These are phyloP conservation scores for Clitopilus passeckerianus DNA, from an alignment of 768 basidiomycete species.

Conservation along the genomic window DNA sequence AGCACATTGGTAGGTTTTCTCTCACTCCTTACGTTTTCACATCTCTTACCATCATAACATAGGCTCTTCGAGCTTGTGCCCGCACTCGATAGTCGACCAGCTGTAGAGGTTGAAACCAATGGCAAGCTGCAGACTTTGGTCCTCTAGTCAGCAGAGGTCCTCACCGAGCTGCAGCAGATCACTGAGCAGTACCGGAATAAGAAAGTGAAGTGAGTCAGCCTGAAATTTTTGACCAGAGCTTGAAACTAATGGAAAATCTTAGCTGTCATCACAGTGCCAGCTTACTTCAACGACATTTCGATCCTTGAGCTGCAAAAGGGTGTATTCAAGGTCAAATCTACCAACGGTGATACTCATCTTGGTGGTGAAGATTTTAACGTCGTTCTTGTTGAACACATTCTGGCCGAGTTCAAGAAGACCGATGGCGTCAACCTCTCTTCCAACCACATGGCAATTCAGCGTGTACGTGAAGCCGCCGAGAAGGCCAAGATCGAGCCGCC, in stretches of 20 bases:
- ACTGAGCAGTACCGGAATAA: slow-evolving; percentile 92
- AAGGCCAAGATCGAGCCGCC: slow-evolving; percentile 99
- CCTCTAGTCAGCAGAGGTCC: slow-evolving; percentile 71
- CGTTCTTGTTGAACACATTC: slow-evolving; percentile 76
- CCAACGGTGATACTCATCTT: slow-evolving; percentile 98
- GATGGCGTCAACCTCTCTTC: slow-evolving; percentile 71
- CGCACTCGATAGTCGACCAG: slow-evolving; percentile 70
- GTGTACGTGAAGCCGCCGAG: slow-evolving; percentile 98
- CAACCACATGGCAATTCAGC: slow-evolving; percentile 97
- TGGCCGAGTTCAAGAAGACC: slow-evolving; percentile 94
- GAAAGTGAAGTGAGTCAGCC: slow-evolving; percentile 77
- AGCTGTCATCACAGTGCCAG: slow-evolving; percentile 95
- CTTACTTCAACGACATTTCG: slow-evolving; percentile 99
- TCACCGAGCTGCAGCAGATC: slow-evolving; percentile 93
- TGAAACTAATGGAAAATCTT: slow-evolving; percentile 8
- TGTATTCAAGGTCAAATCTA: slow-evolving; percentile 99
- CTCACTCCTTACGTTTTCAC: no score
- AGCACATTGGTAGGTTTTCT: slow-evolving; percentile 63
- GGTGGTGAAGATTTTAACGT: slow-evolving; percentile 97
- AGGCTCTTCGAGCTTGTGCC: slow-evolving; percentile 82
- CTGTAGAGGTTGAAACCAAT: slow-evolving; percentile 80
- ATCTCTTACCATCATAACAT: slow-evolving; percentile 1
- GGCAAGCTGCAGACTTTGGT: slow-evolving; percentile 72
- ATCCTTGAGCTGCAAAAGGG: slow-evolving; percentile 99
- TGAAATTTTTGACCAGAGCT: no score